These are phyloP conservation scores for Podospora appendiculata DNA, from an alignment of 495 filamentous ascomycete genomes.

Conservation along the genomic window DNA sequence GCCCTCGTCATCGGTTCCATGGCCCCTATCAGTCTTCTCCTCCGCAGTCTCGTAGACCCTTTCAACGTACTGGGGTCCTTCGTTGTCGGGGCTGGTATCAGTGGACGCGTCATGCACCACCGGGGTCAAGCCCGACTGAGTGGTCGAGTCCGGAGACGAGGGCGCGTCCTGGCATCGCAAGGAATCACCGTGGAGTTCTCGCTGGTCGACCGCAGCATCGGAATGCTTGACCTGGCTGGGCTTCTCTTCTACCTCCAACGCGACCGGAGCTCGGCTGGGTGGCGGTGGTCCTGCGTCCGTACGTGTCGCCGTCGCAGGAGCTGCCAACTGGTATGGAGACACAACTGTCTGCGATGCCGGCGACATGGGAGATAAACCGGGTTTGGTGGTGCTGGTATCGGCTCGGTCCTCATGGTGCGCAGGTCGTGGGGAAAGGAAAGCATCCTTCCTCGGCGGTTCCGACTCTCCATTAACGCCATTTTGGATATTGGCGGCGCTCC, in stretches of 20 bases:
- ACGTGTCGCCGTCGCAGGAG: neutral
- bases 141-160: conserved; percentile 38
- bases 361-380: too few species aligned
- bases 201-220: neutral
- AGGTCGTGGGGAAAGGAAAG: neutral
- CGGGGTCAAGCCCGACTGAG: conserved; percentile 31
- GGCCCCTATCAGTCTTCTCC: neutral
- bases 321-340: neutral
- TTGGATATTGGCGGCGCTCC: neutral
- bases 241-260: conserved; percentile 3
- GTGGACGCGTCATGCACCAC: conserved; percentile 35
- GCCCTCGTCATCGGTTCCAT: conserved; percentile 5
- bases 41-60: conserved; percentile 21
- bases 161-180: conserved; percentile 25
- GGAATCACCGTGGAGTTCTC: conserved; percentile 7
- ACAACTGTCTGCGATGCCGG: too few species aligned
- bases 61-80: conserved; percentile 34
- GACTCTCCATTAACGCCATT: neutral
- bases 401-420: neutral
- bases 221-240: conserved; percentile 1
- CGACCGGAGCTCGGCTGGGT: neutral
- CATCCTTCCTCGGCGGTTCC: neutral
- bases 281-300: neutral
- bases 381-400: too few species aligned
- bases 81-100: conserved; percentile 48